Conservation (phyloP, 1,139 yeast genomes). For the Meyerozyma sp. region DNA sequence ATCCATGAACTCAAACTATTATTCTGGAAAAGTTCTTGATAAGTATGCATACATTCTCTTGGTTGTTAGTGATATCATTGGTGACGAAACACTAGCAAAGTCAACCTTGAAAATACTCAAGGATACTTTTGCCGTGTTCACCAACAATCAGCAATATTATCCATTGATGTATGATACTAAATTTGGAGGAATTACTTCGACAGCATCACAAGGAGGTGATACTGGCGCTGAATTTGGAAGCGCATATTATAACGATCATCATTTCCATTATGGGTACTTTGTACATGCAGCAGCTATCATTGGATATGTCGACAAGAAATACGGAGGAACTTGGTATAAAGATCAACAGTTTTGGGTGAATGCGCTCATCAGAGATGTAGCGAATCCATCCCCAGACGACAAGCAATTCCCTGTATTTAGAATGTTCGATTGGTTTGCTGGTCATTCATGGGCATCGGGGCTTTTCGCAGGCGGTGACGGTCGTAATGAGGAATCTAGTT, state of each 20-base stretch:
- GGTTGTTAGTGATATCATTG: conserved; percentile 55
- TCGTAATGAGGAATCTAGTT: conserved; percentile 72
- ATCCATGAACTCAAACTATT: conserved; percentile 51
- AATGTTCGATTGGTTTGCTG: conserved; percentile 74
- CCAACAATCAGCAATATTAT: conserved; percentile 45
- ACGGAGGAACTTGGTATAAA: conserved; percentile 62
- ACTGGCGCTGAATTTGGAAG: conserved; percentile 45
- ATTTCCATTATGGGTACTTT: conserved; percentile 76
- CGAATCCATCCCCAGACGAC: conserved; percentile 63
- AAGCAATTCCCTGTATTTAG: conserved; percentile 69
- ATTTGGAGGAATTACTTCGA: conserved; percentile 62
- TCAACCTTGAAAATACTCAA: conserved; percentile 47
- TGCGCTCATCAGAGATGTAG: conserved; percentile 65
- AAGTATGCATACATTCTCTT: conserved; percentile 69
- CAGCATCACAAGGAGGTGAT: conserved; percentile 49
- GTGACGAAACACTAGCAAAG: conserved; percentile 46
- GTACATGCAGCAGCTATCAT: conserved; percentile 76
- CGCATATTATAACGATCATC: conserved; percentile 70
- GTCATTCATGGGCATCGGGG: conserved; percentile 87
- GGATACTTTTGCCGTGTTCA: conserved; percentile 46
- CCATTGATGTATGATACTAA: conserved; percentile 68
- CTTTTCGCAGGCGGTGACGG: conserved; percentile 68
- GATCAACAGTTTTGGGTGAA: conserved; percentile 66
- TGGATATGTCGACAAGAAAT: conserved; percentile 55
- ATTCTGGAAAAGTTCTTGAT: conserved; percentile 67